These are phyloP conservation scores for Pestalotiopsis fici DNA, from an alignment of 2,329 filamentous ascomycete species.

Conservation along the genomic window DNA sequence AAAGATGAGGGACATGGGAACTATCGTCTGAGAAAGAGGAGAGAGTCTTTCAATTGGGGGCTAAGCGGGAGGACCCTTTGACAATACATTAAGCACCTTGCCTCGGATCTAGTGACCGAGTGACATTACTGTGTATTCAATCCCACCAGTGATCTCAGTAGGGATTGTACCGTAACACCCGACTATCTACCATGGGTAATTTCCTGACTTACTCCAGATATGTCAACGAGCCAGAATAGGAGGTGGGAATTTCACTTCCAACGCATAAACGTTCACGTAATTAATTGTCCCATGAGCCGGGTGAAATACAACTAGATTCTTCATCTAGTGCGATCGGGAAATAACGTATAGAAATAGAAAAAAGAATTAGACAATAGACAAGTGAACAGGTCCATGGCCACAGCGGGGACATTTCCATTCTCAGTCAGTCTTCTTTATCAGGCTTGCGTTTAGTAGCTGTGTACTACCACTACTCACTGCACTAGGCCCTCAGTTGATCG, in stretches of 20 bases:
- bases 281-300: neutral
- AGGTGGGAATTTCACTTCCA: neutral
- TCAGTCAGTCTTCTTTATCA: neutral
- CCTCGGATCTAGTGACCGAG: neutral
- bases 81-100: neutral
- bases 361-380: neutral
- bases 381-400: neutral
- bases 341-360: neutral
- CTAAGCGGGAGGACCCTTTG: neutral
- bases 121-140: neutral
- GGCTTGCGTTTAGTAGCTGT: neutral
- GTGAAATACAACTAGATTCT: neutral
- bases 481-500: neutral
- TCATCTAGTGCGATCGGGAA: neutral
- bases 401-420: neutral
- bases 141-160: neutral
- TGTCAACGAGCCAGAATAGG: neutral
- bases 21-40: neutral
- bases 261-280: neutral
- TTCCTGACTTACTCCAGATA: neutral
- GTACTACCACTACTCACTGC: neutral
- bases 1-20: neutral
- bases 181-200: neutral
- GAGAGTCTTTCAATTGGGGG: neutral
- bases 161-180: neutral